Conservation (phyloP, 1,284 basidiomycete species). For the Fistulinella cinereoalba region DNA sequence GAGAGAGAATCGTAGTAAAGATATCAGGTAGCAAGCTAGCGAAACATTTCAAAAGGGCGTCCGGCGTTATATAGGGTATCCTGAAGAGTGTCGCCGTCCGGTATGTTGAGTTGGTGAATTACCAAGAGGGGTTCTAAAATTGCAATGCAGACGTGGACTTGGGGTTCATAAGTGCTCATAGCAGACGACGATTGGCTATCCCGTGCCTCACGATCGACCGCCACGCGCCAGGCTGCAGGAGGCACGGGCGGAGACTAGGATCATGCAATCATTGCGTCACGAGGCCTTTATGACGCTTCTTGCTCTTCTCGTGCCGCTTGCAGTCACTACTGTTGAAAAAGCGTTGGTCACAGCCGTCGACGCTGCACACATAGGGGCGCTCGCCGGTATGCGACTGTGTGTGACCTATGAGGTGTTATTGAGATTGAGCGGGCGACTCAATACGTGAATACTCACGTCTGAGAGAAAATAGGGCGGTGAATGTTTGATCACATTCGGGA, state of each 20-base stretch:
- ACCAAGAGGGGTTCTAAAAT: conserved; percentile 1
- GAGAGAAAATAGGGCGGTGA: conserved; percentile 33
- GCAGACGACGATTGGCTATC: conserved; percentile 1
- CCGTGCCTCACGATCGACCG: conserved; percentile 22
- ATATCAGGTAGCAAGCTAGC: conserved; percentile 1
- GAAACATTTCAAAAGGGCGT: conserved; percentile 8
- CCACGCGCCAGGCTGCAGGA: conserved; percentile 9
- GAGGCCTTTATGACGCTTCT: conserved; percentile 28
- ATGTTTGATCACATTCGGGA: conserved; percentile 22
- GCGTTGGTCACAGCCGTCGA: conserved; percentile 28
- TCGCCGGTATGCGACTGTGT: conserved; percentile 31
- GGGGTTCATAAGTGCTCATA: conserved; percentile 5
- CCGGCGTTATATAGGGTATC: conserved; percentile 20
- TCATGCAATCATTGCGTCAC: conserved; percentile 16
- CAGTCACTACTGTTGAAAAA: conserved; percentile 35
- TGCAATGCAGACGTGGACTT: conserved; percentile 4
- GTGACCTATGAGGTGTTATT: conserved; percentile 26
- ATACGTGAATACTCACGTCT: conserved; percentile 26
- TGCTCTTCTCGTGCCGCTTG: conserved; percentile 35
- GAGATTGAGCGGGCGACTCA: neutral
- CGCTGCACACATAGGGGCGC: conserved; percentile 23
- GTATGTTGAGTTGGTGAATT: conserved; percentile 1
- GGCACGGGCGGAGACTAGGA: neutral
- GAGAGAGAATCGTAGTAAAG: neutral
- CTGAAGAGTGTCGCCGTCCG: conserved; percentile 21